phyloP scores from a whole-genome alignment of 768 basidiomycete genomes.

The Pleurotus salmoneostramineus region DNA sequence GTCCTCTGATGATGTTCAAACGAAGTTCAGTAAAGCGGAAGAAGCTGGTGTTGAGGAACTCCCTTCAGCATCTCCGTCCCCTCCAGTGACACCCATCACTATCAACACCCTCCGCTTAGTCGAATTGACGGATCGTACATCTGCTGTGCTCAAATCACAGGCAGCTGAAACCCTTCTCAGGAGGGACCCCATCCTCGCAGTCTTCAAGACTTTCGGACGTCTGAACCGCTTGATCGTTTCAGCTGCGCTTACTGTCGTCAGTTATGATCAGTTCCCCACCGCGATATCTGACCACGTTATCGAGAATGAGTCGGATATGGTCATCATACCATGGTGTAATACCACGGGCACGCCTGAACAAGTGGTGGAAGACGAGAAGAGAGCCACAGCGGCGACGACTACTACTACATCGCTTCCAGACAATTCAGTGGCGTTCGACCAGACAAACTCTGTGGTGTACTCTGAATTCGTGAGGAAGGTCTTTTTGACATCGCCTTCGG shows the following conservation, averaged over 20 bases:
- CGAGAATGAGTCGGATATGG: slow-evolving; percentile 60
- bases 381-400: slow-evolving; percentile 13
- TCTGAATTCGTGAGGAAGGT: slow-evolving; percentile 85
- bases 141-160: slow-evolving; percentile 80
- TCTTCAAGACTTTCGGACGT: slow-evolving; percentile 76
- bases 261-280: slow-evolving; percentile 64
- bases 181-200: slow-evolving; percentile 67
- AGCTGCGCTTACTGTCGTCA: slow-evolving; percentile 71
- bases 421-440: slow-evolving; percentile 68
- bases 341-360: slow-evolving; percentile 20
- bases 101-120: slow-evolving; percentile 85
- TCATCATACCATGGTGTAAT: slow-evolving; percentile 83
- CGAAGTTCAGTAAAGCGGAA: slow-evolving; percentile 24
- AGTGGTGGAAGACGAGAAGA: slow-evolving; percentile 23
- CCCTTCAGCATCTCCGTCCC: background rate
- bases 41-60: slow-evolving; percentile 14
- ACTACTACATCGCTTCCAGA: slow-evolving; percentile 12
- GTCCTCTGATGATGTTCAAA: background rate
- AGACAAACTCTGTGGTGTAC: slow-evolving; percentile 54
- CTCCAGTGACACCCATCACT: slow-evolving; percentile 22
- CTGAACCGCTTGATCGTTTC: slow-evolving; percentile 65
- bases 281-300: slow-evolving; percentile 60
- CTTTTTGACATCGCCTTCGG: slow-evolving; percentile 65
- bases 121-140: slow-evolving; percentile 86
- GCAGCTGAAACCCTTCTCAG: slow-evolving; percentile 66